phyloP scores from a whole-genome alignment of 176 grass and related monocot genomes.

The Zizania latifolia region DNA sequence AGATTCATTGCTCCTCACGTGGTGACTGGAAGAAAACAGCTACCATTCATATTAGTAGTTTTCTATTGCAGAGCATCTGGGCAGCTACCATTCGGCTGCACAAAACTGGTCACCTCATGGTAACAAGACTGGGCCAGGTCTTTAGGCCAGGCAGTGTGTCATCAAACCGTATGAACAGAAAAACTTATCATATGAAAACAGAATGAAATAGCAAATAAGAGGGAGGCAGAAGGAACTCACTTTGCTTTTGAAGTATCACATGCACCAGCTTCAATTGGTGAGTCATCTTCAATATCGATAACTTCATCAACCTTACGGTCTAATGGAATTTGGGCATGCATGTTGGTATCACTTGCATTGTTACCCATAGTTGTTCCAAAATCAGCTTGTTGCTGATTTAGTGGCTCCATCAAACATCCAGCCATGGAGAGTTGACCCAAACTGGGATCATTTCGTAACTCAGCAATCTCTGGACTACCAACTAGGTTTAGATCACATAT shows the following conservation, averaged over 20 bases:
- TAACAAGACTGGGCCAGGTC: not conserved
- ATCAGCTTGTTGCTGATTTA: constrained; percentile 36
- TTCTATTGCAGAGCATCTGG: not conserved
- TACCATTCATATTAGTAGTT: not conserved
- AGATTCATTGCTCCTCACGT: not conserved
- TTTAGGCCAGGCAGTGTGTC: not conserved
- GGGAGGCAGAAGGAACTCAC: constrained; percentile 39
- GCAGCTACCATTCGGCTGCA: not conserved
- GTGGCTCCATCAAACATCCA: constrained; percentile 26
- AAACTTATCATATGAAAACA: not conserved
- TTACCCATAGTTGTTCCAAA: constrained; percentile 39
- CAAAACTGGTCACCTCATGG: constrained; percentile 1
- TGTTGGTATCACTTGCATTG: constrained; percentile 22
- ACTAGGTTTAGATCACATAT: constrained; percentile 81
- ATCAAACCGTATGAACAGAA: not conserved
- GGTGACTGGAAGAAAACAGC: not conserved
- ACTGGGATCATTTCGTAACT: constrained; percentile 55
- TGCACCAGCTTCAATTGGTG: constrained; percentile 43
- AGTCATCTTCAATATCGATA: constrained; percentile 85
- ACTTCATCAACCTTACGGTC: constrained; percentile 53
- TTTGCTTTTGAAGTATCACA: constrained; percentile 55
- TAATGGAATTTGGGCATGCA: constrained; percentile 37
- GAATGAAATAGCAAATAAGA: not conserved
- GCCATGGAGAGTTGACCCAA: constrained; percentile 30
- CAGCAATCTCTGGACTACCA: constrained; percentile 61